A percentile compares a stretch with the other conserved stretches of the same genome.
Conservation (phyloP, 768 basidiomycete genomes). For the Mycena kentingensis region DNA sequence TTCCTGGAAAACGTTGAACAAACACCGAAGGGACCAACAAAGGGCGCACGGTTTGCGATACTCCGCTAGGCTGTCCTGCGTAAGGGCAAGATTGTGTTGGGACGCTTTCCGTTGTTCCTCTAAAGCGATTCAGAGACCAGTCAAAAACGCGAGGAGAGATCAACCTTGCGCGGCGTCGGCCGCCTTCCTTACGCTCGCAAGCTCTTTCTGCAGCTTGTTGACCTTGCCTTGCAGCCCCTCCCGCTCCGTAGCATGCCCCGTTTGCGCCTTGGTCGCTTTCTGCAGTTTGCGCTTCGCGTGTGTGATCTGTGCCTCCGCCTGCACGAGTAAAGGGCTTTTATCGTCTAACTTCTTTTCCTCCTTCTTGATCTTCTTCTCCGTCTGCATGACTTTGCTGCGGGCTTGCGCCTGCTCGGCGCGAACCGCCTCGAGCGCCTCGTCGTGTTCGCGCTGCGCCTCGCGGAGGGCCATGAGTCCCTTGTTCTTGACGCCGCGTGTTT, state of each 20-base stretch:
- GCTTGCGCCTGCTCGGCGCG: conserved; percentile 81
- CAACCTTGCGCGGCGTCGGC: conserved; percentile 81
- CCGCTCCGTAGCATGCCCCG: conserved; percentile 63
- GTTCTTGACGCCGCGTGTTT: conserved; percentile 71
- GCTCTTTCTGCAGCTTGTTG: conserved; percentile 59
- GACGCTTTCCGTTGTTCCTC: conserved; percentile 77
- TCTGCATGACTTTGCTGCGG: conserved; percentile 72
- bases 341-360: conserved; percentile 86
- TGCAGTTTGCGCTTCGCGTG: conserved; percentile 80
- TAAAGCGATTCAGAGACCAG: conserved; percentile 27
- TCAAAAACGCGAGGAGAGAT: conserved; percentile 19
- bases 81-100: conserved; percentile 74
- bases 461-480: conserved; percentile 68
- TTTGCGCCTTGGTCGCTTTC: conserved; percentile 64
- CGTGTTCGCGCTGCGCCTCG: conserved; percentile 67
- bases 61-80: conserved; percentile 82
- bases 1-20: conserved; percentile 52
- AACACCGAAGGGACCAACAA: background rate
- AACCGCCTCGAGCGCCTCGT: conserved; percentile 71
- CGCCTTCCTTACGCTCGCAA: conserved; percentile 62
- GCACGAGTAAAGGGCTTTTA: conserved; percentile 85
- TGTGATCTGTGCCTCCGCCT: conserved; percentile 83
- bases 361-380: conserved; percentile 87
- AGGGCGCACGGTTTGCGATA: conserved; percentile 74
- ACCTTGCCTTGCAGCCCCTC: conserved; percentile 50